Conservation (phyloP, 116 monocot species). For the Iris pallida region DNA sequence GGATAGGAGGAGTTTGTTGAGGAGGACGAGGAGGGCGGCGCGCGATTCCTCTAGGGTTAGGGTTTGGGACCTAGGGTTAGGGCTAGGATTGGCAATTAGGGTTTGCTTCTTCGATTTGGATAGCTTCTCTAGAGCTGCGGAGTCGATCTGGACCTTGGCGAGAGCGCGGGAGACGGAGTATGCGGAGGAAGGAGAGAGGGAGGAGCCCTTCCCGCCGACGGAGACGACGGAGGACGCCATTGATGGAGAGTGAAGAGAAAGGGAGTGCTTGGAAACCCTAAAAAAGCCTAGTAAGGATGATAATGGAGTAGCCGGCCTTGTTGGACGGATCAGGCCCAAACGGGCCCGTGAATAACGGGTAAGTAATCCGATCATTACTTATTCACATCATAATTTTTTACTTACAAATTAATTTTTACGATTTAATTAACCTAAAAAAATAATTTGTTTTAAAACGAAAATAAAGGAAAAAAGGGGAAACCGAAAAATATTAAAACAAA, state of each 20-base stretch:
- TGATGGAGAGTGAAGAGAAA: background rate
- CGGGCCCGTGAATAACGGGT: too few relatives aligned
- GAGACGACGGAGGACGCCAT: conserved; percentile 23
- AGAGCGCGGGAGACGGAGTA: conserved; percentile 44
- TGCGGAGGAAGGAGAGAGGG: conserved; percentile 49
- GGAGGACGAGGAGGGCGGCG: conserved; percentile 64
- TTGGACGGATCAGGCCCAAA: too few relatives aligned
- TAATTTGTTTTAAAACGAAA: too few relatives aligned
- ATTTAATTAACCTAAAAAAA: too few relatives aligned
- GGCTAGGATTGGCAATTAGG: background rate
- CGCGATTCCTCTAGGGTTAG: conserved; percentile 45
- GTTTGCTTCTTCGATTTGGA: conserved; percentile 16
- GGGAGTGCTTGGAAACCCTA: background rate
- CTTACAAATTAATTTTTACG: too few relatives aligned
- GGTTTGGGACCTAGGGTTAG: conserved; percentile 12
- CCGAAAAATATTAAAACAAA: too few relatives aligned
- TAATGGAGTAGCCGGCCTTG: too few relatives aligned
- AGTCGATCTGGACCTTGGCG: conserved; percentile 40
- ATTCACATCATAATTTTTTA: too few relatives aligned
- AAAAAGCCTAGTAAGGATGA: too few relatives aligned
- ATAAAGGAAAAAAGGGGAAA: too few relatives aligned
- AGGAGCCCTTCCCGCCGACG: conserved; percentile 64
- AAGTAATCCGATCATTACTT: too few relatives aligned
- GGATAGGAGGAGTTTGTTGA: conserved; percentile 68
- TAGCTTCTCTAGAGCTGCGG: conserved; percentile 70